These are phyloP conservation scores for Triticum turgidum DNA, from an alignment of 176 grass and related monocot genomes.

Conservation along the genomic window DNA sequence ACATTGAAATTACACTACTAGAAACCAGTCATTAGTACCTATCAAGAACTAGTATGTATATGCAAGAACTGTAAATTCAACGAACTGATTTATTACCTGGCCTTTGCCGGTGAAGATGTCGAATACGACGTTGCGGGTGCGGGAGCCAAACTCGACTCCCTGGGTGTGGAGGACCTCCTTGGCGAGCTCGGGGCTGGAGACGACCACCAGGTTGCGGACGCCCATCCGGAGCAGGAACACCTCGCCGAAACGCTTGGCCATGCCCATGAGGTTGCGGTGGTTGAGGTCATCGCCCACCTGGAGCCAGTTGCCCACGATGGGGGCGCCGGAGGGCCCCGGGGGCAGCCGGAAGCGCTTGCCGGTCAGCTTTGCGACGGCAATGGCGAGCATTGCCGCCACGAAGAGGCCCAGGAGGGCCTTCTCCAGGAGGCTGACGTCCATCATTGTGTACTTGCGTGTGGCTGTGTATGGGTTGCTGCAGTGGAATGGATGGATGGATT, in stretches of 20 bases:
- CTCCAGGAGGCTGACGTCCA: background rate
- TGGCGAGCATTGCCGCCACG: background rate
- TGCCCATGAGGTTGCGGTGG: background rate
- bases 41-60: no score
- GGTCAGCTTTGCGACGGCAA: background rate
- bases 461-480: background rate
- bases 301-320: background rate
- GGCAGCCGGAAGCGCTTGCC: background rate
- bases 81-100: conserved; percentile 28
- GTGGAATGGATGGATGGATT: background rate
- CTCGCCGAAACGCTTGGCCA: background rate
- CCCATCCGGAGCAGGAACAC: background rate
- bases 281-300: background rate
- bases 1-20: no score
- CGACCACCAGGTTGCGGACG: background rate
- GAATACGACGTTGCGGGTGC: conserved; percentile 80
- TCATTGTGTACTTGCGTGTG: background rate
- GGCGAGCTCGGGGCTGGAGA: background rate
- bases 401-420: background rate
- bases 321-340: background rate
- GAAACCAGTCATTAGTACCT: no score
- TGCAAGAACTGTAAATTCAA: no score
- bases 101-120: conserved; percentile 85
- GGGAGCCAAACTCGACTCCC: conserved; percentile 84
- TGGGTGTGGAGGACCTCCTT: conserved; percentile 71